A percentile compares a stretch with the other conserved stretches of the same genome.
Conservation (phyloP, 768 basidiomycete genomes). For the Tricholomella constricta region DNA sequence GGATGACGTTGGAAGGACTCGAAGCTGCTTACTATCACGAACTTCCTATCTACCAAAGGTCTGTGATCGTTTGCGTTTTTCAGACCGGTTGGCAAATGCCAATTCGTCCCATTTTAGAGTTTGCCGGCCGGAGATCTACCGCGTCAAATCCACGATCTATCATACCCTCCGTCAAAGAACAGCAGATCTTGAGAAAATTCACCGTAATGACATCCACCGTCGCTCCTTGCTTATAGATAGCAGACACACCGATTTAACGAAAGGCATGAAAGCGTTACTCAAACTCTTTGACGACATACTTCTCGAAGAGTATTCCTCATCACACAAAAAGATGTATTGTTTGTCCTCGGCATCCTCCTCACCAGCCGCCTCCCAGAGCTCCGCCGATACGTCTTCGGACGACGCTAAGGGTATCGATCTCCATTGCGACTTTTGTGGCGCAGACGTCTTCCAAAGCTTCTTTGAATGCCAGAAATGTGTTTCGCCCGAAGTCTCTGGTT, state of each 20-base stretch:
- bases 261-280: slow-evolving; percentile 39
- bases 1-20: slow-evolving; percentile 73
- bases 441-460: slow-evolving; percentile 81
- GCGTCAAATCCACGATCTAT: slow-evolving; percentile 67
- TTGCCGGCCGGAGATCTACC: slow-evolving; percentile 79
- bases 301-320: slow-evolving; percentile 42
- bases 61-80: slow-evolving; percentile 11
- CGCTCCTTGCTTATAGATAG: background rate
- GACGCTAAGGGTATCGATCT: slow-evolving; percentile 18
- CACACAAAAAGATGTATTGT: slow-evolving; percentile 26
- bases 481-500: slow-evolving; percentile 1
- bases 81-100: background rate
- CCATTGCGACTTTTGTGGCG: slow-evolving; percentile 78
- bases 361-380: background rate
- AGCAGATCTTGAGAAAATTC: slow-evolving; percentile 21
- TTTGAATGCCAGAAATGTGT: slow-evolving; percentile 67
- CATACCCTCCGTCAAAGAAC: slow-evolving; percentile 46
- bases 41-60: slow-evolving; percentile 81
- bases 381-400: background rate
- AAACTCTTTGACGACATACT: slow-evolving; percentile 54
- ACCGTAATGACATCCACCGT: slow-evolving; percentile 1
- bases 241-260: slow-evolving; percentile 6
- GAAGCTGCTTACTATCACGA: slow-evolving; percentile 66
- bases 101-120: slow-evolving; percentile 46
- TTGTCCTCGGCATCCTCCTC: slow-evolving; percentile 5